Base-by-base conservation (phyloP, 2,329 filamentous ascomycete genomes). In the Raffaelea deltoideospora region DNA sequence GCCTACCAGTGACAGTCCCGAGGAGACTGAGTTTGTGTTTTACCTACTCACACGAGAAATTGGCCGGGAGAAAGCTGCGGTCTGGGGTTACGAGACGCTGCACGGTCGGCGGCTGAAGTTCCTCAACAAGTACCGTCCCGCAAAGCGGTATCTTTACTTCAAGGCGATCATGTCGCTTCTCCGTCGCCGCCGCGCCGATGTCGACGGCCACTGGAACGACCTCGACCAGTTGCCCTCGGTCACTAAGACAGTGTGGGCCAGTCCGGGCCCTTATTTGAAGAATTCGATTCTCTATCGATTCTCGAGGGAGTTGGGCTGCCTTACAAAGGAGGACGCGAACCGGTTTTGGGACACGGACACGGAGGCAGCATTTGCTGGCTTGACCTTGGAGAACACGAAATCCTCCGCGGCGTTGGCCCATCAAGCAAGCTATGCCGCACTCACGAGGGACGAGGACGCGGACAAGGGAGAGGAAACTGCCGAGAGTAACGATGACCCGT, bases 111-210 rank as follows among this genome's bases (percentile, higher is more conserved):
- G 11, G 22, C 23, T 34, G n/a, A 28, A 11, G n/a, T 34, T 34
- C 33, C 9, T 19, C 5, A 34, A 27, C 24, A n/a, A 11, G 7
- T 34, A 19, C 33, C 33, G 33, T 20, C 33, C 33, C 13, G 22
- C n/a, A 7, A 34, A 34, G 23, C n/a, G 17, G 23, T 34, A 34
- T 28, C 11, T 34, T 10, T 34, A 34, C 23, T 38, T 34, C 20
- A 26, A 31, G 7, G 27, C 21, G 7, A 17, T 34, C 15, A 38
- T 38, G 5, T 19, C 37, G 13, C 15, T 38, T 17, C 27, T 38
- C 3, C 26, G 37, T 18, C n/a, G 37, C 14, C 37, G 37, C 17
- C 31, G 37, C 4, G 27, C 26, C 10, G 20, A 31, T 10, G 26
- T 34, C 5, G 18, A 27, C 14, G 26, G 31, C n/a, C 15, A 30